These are phyloP conservation scores for Yamadazyma jaroonii DNA, from an alignment of 1,139 yeast species.

Conservation along the genomic window DNA sequence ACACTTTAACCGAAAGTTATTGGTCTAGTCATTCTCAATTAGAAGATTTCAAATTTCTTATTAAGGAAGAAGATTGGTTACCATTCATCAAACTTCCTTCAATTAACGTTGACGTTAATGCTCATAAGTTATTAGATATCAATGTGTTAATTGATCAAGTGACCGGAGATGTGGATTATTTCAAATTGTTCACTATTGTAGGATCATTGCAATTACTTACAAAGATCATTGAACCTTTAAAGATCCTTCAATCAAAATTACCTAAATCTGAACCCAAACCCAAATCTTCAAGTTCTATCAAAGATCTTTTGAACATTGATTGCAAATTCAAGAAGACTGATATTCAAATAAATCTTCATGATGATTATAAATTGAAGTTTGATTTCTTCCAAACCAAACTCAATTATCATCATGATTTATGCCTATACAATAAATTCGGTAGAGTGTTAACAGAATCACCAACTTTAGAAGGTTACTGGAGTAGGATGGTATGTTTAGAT, in stretches of 20 bases:
- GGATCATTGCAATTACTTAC: conserved; percentile 54
- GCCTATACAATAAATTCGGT: conserved; percentile 29
- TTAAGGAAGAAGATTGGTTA: not conserved
- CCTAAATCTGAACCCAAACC: not conserved
- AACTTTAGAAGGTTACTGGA: conserved; percentile 45
- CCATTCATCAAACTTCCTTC: conserved; percentile 15
- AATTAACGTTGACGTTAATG: conserved; percentile 10
- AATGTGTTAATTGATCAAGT: conserved; percentile 11
- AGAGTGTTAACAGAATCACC: conserved; percentile 59
- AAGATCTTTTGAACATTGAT: conserved; percentile 5
- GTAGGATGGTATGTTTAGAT: conserved; percentile 47
- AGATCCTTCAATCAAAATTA: conserved; percentile 17
- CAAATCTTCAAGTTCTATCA: not conserved
- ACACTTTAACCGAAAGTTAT: conserved; percentile 1
- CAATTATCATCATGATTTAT: conserved; percentile 16
- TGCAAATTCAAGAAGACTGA: conserved; percentile 24
- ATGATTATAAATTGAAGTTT: conserved; percentile 46
- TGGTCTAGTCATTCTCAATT: not conserved
- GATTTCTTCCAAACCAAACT: conserved; percentile 36
- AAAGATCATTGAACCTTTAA: conserved; percentile 39
- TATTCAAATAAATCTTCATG: conserved; percentile 33
- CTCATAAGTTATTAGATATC: not conserved
- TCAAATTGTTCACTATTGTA: conserved; percentile 48
- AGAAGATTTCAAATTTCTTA: not conserved
- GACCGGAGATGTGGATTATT: conserved; percentile 41